A percentile compares a stretch with the other conserved stretches of the same genome.
Conservation (phyloP, 768 basidiomycete species). For the Sporobolomyces pararoseus region DNA sequence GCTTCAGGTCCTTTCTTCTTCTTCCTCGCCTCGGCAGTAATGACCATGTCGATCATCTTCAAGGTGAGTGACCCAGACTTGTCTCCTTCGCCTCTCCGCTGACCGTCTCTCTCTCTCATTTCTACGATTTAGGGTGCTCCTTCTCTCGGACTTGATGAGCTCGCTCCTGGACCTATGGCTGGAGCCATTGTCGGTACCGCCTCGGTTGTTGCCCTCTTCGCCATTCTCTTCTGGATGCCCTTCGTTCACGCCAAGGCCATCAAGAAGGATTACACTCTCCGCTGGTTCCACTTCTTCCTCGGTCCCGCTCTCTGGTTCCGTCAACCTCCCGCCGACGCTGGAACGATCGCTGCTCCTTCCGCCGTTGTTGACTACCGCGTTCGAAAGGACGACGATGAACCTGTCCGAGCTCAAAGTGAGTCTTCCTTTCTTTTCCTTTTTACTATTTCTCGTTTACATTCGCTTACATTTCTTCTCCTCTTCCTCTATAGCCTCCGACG, state of each 20-base stretch:
- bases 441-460: background rate
- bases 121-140: conserved; percentile 51
- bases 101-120: background rate
- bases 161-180: conserved; percentile 46
- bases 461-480: background rate
- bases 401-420: conserved; percentile 5
- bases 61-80: conserved; percentile 1
- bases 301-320: conserved; percentile 52
- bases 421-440: background rate
- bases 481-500: conserved; percentile 12
- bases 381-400: conserved; percentile 16
- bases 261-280: conserved; percentile 52
- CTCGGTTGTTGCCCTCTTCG: conserved; percentile 47
- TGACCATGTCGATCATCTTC: conserved; percentile 51
- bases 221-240: conserved; percentile 52
- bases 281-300: conserved; percentile 52
- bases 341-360: conserved; percentile 23
- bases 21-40: conserved; percentile 46
- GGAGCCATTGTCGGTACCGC: conserved; percentile 51
- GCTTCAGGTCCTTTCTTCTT: conserved; percentile 46
- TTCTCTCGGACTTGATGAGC: conserved; percentile 49
- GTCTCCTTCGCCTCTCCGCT: background rate
- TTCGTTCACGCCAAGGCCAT: conserved; percentile 52
- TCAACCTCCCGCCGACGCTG: conserved; percentile 48
- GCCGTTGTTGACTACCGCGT: conserved; percentile 50